Base-by-base conservation (phyloP, 768 basidiomycete species). In the Phylloporus rhodoxanthus region DNA sequence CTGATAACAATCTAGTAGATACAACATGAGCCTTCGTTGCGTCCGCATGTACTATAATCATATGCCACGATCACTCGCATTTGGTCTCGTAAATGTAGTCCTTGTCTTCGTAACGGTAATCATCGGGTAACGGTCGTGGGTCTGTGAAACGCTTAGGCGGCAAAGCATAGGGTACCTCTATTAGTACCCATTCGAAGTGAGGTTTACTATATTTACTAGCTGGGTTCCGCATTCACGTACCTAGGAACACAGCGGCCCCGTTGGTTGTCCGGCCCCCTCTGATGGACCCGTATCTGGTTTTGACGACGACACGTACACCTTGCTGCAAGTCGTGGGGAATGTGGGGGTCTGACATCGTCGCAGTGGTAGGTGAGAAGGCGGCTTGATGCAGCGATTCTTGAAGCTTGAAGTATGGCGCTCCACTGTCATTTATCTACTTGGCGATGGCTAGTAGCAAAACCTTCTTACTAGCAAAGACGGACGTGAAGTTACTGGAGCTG, bases 91-190 rank as follows among this genome's bases (percentile, higher is more conserved):
- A 60, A 48, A 82, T 74, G 58, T 83, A 88, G 40, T 81, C 79
- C 61, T 75, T 83, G 14, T 69, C 63, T 38, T 79, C 75, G 51
- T 88, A 90, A 14, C 64, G 70, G 60, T 77, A 81, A 38, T 68
- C 67, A 3, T 68, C 44, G 2, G 85, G 81, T 4, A 89, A 67
- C 0, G 78, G 70, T 21, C 73, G 57, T 4, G 85, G 81, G 58
- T 88, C 81, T 43, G 80, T 68, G 56, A 87, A 89, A 21, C 85
- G 74, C 13, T 60, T 65, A 0, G 85, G 84, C 25, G 84, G 78
- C 14, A 84, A 63, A 2, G 82, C 86, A 60, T 84, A 90, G 5
- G 86, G 85, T 45, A 90, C 70, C 69, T 90, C 85, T 89, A 36
- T 36, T 4, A n/a, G n/a, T n/a, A 14, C 17, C 14, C 11, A 29